These are phyloP conservation scores for Globisporangium viniferum DNA, from an alignment of 352 stramenopile genomes.

Conservation along the genomic window DNA sequence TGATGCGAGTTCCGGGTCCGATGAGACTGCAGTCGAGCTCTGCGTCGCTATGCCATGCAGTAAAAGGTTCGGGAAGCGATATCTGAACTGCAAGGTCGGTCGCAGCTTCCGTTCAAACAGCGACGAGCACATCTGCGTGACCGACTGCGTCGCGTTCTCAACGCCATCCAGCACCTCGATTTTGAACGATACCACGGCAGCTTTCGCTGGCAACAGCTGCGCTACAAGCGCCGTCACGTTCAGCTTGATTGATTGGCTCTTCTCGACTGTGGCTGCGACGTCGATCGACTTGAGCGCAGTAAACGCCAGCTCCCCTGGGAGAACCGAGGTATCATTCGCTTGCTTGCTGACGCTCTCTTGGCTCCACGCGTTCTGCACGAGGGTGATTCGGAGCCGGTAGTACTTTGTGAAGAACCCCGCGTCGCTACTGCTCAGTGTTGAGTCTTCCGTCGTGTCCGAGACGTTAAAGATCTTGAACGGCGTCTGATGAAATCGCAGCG, in stretches of 20 bases:
- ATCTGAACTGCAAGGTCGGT: conserved; percentile 39
- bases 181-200: conserved; percentile 43
- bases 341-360: conserved; percentile 23
- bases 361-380: conserved; percentile 51
- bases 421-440: conserved; percentile 10
- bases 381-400: conserved; percentile 44
- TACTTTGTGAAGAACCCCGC: conserved; percentile 35
- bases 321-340: conserved; percentile 2
- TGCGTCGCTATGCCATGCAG: conserved; percentile 22
- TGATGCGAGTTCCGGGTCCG: not conserved
- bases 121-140: conserved; percentile 63
- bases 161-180: conserved; percentile 46
- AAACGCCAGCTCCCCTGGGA: conserved; percentile 21
- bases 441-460: conserved; percentile 19
- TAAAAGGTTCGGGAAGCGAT: conserved; percentile 48
- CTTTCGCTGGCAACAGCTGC: conserved; percentile 31
- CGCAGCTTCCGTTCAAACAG: conserved; percentile 52
- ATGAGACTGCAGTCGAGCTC: conserved; percentile 30
- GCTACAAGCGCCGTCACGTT: conserved; percentile 48
- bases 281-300: conserved; percentile 24
- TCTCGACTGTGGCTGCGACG: conserved; percentile 40
- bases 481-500: conserved; percentile 47
- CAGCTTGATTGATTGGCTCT: conserved; percentile 41
- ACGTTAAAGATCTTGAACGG: conserved; percentile 71
- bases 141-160: conserved; percentile 20